Evolutionary conservation across 306 rosid species (phyloP).

Genomic region (Cicer yamashitae): DNA sequence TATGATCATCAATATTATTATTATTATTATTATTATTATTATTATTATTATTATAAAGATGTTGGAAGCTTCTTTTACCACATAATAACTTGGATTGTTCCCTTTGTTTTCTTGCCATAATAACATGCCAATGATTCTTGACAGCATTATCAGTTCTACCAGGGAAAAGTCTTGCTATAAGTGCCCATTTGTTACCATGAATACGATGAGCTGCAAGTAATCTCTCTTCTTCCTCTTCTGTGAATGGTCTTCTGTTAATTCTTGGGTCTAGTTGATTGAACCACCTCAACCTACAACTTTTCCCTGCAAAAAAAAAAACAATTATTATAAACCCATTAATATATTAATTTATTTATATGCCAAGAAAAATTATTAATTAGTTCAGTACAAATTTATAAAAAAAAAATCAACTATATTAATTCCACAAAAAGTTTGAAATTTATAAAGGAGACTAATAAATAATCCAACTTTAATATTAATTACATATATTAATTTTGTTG

Average conservation of each 20-base stretch:
- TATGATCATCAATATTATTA: no score
- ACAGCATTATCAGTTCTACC: constrained; percentile 96
- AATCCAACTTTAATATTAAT: no score
- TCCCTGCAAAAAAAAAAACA: constrained; percentile 52
- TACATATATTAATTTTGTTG: no score
- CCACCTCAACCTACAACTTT: constrained; percentile 97
- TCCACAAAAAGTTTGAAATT: no score
- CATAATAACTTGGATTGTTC: constrained; percentile 78
- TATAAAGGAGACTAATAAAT: no score
- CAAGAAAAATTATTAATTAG: neutral
- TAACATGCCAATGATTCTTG: constrained; percentile 98
- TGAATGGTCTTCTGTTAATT: constrained; percentile 87
- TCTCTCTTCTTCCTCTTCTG: constrained; percentile 92
- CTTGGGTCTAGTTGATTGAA: constrained; percentile 95
- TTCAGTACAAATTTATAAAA: neutral
- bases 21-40: no score
- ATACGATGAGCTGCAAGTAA: constrained; percentile 77
- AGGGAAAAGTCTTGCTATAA: constrained; percentile 85
- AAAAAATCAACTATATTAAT: no score
- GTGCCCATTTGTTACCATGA: constrained; percentile 98
- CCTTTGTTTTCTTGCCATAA: constrained; percentile 92
- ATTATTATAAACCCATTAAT: neutral
- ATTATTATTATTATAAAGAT: neutral
- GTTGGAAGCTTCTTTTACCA: constrained; percentile 63
- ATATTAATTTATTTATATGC: neutral